Base-by-base conservation (phyloP, 352 stramenopile genomes). In the Phytophthora pluvialis region DNA sequence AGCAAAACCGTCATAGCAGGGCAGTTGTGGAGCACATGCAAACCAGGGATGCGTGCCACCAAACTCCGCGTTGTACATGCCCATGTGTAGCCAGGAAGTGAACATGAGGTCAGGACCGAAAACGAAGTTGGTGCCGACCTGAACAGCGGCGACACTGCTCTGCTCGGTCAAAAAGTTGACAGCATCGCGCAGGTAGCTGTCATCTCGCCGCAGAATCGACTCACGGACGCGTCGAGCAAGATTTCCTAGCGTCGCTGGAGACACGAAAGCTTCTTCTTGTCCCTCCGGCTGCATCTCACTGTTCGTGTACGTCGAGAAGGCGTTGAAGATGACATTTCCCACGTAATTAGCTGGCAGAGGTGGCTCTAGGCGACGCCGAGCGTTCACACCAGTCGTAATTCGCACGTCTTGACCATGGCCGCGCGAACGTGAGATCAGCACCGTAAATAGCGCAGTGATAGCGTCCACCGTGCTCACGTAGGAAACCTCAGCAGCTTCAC, bases 61-160 rank as follows among this genome's bases (percentile, higher is more conserved):
- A 65, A 88, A 88, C 28, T 80, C 72, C 1, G 81, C 75, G 31
- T 84, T 77, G 55, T 90, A 88, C 78, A 87, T 87, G 12, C 77
- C 81, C 72, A 84, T 77, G 43, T 86, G 71, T 10, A 64, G 45
- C 72, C 73, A 83, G 9, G 78, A 90, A 36, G 81, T 84, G 71
- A 88, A 86, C 69, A 86, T 82, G 51, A 88, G 52, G 36, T 90
- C 78, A 1, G 63, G 51, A 1, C 81, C 78, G 26, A 86, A 77
- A 51, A 80, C 68, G 48, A 86, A 88, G 32, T 84, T 67, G 6
- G 66, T 76, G 4, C 75, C 69, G 0, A 83, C 67, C 5, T 77
- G 56, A 54, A 86, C 68, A 29, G 73, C 66, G 2, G 55, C 67
- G 38, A 73, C 53, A 18, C 74, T 75, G 1, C 33, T 59, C 29